phyloP scores from a whole-genome alignment of 495 filamentous ascomycete species.

The Aspergillus heteromorphus region DNA sequence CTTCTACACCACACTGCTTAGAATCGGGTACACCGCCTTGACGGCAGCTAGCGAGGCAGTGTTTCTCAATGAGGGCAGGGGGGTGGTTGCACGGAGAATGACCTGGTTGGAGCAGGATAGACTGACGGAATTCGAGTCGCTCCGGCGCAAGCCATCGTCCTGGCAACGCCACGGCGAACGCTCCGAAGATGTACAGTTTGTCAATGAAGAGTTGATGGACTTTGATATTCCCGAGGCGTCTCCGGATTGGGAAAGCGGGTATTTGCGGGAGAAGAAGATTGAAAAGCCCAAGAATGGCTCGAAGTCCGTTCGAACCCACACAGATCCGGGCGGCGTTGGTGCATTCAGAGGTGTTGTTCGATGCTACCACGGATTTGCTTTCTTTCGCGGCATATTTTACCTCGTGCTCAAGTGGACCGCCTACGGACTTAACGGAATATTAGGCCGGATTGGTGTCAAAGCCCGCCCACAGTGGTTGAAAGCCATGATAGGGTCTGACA shows the following conservation, averaged over 20 bases:
- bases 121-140: slow-evolving; percentile 52
- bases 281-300: slow-evolving; percentile 44
- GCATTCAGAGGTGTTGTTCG: slow-evolving; percentile 66
- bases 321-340: slow-evolving; percentile 62
- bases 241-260: slow-evolving; percentile 54
- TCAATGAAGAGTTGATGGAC: slow-evolving; percentile 23
- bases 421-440: slow-evolving; percentile 44
- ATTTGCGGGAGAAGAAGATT: slow-evolving; percentile 58
- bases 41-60: slow-evolving; percentile 94
- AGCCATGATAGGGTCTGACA: slow-evolving; percentile 22
- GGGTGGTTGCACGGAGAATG: slow-evolving; percentile 66
- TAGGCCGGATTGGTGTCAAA: slow-evolving; percentile 57
- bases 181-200: slow-evolving; percentile 26
- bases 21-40: slow-evolving; percentile 77
- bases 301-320: slow-evolving; percentile 33
- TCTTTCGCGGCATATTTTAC: slow-evolving; percentile 65
- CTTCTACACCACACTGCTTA: slow-evolving; percentile 86
- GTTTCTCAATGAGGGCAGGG: slow-evolving; percentile 82
- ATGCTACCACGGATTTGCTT: slow-evolving; percentile 67
- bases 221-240: slow-evolving; percentile 31
- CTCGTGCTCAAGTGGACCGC: slow-evolving; percentile 58
- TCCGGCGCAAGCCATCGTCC: slow-evolving; percentile 22
- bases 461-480: slow-evolving; percentile 60
- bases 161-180: slow-evolving; percentile 23
- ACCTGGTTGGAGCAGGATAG: slow-evolving; percentile 93